These are phyloP conservation scores for Durotheca rogersii DNA, from an alignment of 495 filamentous ascomycete species.

Conservation along the genomic window DNA sequence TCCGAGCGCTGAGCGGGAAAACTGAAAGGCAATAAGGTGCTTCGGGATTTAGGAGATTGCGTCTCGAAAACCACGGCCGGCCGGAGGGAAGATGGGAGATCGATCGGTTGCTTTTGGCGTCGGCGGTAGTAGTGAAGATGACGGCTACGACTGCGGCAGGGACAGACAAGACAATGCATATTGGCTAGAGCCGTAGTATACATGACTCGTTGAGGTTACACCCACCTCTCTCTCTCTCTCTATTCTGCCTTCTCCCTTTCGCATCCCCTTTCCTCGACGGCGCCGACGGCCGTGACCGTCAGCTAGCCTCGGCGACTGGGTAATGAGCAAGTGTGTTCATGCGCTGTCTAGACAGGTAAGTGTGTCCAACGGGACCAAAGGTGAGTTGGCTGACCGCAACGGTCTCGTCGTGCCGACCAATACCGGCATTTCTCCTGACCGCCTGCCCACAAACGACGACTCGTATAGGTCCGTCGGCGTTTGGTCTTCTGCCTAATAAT, in stretches of 20 bases:
- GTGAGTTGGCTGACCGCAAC: constrained; percentile 37
- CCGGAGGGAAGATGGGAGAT: constrained; percentile 13
- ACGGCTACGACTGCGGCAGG: constrained; percentile 7
- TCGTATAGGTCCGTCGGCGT: constrained; percentile 35
- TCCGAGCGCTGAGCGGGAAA: constrained; percentile 14
- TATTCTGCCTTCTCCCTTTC: too few relatives aligned
- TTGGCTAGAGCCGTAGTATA: too few relatives aligned
- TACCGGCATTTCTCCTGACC: constrained; percentile 35
- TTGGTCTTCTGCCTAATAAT: constrained; percentile 30
- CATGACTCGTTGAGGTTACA: too few relatives aligned
- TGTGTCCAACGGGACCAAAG: constrained; percentile 16
- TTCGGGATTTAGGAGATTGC: constrained; percentile 12
- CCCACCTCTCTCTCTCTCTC: too few relatives aligned
- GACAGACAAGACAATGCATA: too few relatives aligned
- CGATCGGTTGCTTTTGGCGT: constrained; percentile 9
- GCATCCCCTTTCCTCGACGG: constrained; percentile 28
- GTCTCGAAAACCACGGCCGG: constrained; percentile 7
- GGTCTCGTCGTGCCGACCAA: constrained; percentile 30
- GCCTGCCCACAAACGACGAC: constrained; percentile 20
- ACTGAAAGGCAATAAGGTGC: background rate
- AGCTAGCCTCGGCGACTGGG: constrained; percentile 22
- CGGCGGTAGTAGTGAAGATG: background rate
- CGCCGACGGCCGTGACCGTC: constrained; percentile 26
- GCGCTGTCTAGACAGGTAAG: background rate
- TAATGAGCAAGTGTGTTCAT: constrained; percentile 1